Conservation (phyloP, 805 yeast genomes). For the Cyberlindnera amylophila region DNA sequence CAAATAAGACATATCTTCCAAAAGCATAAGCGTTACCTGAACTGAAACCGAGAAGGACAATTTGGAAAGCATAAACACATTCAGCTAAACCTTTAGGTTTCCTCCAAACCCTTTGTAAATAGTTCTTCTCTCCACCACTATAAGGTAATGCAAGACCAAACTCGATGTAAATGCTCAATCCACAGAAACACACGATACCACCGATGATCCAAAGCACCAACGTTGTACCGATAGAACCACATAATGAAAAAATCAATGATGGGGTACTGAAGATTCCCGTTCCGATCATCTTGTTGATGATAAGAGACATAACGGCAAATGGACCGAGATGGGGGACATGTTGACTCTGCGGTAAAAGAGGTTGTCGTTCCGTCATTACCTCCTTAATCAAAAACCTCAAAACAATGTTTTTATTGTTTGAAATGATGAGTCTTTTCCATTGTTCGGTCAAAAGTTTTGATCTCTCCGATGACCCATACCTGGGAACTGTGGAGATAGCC, state of each 20-base stretch:
- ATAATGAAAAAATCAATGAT: constrained; percentile 50
- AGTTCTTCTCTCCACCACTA: constrained; percentile 69
- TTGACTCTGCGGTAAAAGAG: constrained; percentile 12
- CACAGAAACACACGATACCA: constrained; percentile 51
- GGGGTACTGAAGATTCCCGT: constrained; percentile 73
- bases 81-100: constrained; percentile 52
- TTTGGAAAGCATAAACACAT: constrained; percentile 45
- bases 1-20: constrained; percentile 52
- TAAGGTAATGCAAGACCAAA: constrained; percentile 62
- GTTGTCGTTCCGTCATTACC: too few species aligned
- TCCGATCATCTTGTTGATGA: constrained; percentile 68
- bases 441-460: too few species aligned
- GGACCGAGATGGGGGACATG: constrained; percentile 20
- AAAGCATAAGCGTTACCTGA: constrained; percentile 64
- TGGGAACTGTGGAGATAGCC: too few species aligned
- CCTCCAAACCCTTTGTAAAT: constrained; percentile 53
- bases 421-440: too few species aligned
- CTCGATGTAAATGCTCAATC: constrained; percentile 57
- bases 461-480: too few species aligned
- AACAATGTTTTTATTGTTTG: too few species aligned
- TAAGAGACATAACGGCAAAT: constrained; percentile 33
- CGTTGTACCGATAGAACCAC: constrained; percentile 58
- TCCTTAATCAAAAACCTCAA: too few species aligned
- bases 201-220: constrained; percentile 61
- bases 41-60: constrained; percentile 57